These are phyloP conservation scores for Geranium brycei DNA, from an alignment of 345 rosid genomes.

Conservation along the genomic window DNA sequence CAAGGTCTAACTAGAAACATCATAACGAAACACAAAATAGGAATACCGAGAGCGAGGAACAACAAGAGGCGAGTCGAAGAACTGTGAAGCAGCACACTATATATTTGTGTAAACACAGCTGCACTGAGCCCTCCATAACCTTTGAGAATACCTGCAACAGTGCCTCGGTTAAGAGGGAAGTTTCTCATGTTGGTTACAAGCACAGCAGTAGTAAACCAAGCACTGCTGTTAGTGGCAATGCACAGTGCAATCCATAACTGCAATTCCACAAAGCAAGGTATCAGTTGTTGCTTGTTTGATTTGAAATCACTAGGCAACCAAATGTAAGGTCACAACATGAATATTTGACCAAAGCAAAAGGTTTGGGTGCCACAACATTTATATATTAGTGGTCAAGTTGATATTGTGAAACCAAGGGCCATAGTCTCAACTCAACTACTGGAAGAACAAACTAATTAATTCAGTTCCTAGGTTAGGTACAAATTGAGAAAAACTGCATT, in stretches of 20 bases:
- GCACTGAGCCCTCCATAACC: slow-evolving; percentile 58
- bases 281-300: neutral
- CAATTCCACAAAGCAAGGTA: neutral
- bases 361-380: too few relatives aligned
- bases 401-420: too few relatives aligned
- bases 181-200: slow-evolving; percentile 70
- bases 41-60: slow-evolving; percentile 48
- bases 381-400: too few relatives aligned
- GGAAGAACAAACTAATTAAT: too few relatives aligned
- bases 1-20: slow-evolving; percentile 52
- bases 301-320: too few relatives aligned
- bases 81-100: slow-evolving; percentile 30
- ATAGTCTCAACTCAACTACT: too few relatives aligned
- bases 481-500: too few relatives aligned
- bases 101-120: slow-evolving; percentile 50
- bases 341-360: too few relatives aligned
- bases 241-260: slow-evolving; percentile 59
- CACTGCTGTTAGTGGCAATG: slow-evolving; percentile 46
- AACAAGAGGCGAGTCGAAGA: slow-evolving; percentile 52
- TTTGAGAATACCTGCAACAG: slow-evolving; percentile 55
- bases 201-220: slow-evolving; percentile 55
- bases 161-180: slow-evolving; percentile 51
- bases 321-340: too few relatives aligned
- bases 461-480: neutral
- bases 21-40: slow-evolving; percentile 35